phyloP scores from a whole-genome alignment of 768 basidiomycete genomes.

The Trametes meyenii region DNA sequence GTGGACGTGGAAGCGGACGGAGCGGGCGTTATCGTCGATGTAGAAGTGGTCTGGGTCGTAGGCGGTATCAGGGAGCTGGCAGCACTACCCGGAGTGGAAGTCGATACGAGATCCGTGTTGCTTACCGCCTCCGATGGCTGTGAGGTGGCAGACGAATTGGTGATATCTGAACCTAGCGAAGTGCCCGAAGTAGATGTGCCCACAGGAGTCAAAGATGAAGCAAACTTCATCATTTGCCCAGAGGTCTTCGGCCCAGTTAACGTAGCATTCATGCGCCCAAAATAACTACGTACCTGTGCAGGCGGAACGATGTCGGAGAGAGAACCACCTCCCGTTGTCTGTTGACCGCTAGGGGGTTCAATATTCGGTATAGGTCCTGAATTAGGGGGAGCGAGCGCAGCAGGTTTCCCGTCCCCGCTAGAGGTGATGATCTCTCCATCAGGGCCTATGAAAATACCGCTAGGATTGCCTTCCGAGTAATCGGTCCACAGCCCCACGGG shows the following conservation, averaged over 20 bases:
- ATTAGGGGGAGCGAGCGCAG: background rate
- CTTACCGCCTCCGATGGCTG: no score
- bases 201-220: background rate
- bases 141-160: background rate
- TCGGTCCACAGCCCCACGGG: background rate
- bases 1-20: background rate
- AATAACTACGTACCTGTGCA: background rate
- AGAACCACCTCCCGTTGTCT: background rate
- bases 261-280: background rate
- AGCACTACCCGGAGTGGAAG: no score
- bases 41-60: background rate
- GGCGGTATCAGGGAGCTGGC: no score
- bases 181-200: background rate
- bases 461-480: background rate
- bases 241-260: background rate
- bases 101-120: no score
- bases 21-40: background rate
- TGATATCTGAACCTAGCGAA: background rate
- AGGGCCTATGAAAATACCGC: slow-evolving; percentile 2
- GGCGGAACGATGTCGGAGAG: background rate
- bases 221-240: background rate
- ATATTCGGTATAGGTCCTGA: background rate
- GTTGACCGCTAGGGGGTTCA: background rate
- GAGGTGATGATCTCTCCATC: background rate
- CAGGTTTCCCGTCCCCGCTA: background rate